A percentile compares a stretch with the other conserved stretches of the same genome.
Conservation (phyloP, 2,329 filamentous ascomycete genomes). For the Sporothrix euskadiensis region DNA sequence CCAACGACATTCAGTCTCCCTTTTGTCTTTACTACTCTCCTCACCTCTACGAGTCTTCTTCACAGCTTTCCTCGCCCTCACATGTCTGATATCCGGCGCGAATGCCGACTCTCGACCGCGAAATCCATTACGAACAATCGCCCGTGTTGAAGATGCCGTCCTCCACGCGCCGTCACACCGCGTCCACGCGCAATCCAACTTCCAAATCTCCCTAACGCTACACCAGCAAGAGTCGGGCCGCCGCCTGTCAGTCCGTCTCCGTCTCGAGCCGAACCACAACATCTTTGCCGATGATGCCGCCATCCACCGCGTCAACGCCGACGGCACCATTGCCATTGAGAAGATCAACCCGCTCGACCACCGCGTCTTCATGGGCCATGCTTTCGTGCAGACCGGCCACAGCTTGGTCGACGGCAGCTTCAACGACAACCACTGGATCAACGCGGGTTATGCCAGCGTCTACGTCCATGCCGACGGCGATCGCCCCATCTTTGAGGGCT, state of each 20-base stretch:
- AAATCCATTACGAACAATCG: conserved; percentile 74
- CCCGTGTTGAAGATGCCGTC: conserved; percentile 69
- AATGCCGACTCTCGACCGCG: conserved; percentile 70
- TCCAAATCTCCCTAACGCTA: conserved; percentile 80
- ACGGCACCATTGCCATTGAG: conserved; percentile 72
- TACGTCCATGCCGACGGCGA: conserved; percentile 74
- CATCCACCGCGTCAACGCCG: conserved; percentile 68
- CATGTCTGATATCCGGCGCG: conserved; percentile 25
- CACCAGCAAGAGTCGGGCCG: conserved; percentile 56
- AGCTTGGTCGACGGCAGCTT: conserved; percentile 55
- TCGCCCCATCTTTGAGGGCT: conserved; percentile 82
- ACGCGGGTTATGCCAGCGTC: conserved; percentile 84
- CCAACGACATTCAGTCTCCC: conserved; percentile 1
- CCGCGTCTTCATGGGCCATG: conserved; percentile 78
- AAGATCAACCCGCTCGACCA: conserved; percentile 71
- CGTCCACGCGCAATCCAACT: conserved; percentile 76
- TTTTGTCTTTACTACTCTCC: not conserved
- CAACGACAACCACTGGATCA: conserved; percentile 61
- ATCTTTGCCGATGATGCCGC: conserved; percentile 75
- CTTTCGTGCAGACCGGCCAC: conserved; percentile 65
- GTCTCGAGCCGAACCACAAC: conserved; percentile 87
- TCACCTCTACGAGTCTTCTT: not conserved
- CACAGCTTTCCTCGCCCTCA: conserved; percentile 12
- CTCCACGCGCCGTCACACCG: conserved; percentile 78
- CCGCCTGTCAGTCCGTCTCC: conserved; percentile 71